Evolutionary conservation across 2,329 filamentous ascomycete genomes (phyloP).

Genomic region (Botryotinia globosa): DNA sequence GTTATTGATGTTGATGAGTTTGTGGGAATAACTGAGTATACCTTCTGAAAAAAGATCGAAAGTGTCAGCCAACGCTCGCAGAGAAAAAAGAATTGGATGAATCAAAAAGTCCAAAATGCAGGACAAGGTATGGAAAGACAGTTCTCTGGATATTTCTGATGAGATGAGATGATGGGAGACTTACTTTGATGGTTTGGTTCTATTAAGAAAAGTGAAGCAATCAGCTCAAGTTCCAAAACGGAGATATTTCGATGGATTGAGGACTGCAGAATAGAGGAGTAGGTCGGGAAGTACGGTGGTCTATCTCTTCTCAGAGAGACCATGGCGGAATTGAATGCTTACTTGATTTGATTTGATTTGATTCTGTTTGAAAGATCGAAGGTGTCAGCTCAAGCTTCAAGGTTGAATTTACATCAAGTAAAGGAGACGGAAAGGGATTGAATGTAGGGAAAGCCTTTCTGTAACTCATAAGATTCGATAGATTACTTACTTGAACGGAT

Average conservation of each 20-base stretch:
- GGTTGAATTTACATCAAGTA: background rate
- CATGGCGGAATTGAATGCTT: background rate
- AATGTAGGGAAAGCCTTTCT: background rate
- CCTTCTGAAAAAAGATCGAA: background rate
- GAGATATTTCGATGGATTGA: background rate
- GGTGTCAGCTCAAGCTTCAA: background rate
- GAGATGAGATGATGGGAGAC: background rate
- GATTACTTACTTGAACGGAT: background rate
- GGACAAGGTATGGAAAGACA: background rate
- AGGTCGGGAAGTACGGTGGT: rapidly evolving
- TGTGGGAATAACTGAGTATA: no score
- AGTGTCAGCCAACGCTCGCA: background rate
- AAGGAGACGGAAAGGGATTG: background rate
- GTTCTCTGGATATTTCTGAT: background rate
- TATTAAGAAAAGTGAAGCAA: background rate
- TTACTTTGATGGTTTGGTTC: background rate
- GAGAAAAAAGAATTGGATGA: background rate
- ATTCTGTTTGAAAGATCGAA: background rate
- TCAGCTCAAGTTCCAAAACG: background rate
- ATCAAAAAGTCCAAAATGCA: no score
- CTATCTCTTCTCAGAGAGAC: background rate
- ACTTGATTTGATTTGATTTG: background rate
- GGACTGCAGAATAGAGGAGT: background rate
- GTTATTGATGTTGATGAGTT: background rate
- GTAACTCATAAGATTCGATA: background rate